These are phyloP conservation scores for Aspergillus fructus DNA, from an alignment of 2,329 filamentous ascomycete species.

Conservation along the genomic window DNA sequence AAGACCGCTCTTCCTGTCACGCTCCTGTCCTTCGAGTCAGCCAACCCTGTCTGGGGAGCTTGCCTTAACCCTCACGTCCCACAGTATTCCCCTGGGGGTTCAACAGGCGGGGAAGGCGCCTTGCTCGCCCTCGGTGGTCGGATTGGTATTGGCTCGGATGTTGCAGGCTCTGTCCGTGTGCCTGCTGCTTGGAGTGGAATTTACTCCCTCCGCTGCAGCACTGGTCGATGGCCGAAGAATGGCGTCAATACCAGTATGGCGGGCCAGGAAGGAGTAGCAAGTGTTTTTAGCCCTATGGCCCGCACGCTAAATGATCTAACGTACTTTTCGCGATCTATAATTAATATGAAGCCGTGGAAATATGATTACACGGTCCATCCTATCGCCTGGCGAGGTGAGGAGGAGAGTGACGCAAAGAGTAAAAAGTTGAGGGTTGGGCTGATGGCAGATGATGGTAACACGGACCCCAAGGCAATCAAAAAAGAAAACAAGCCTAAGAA, in stretches of 20 bases:
- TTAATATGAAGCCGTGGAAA: slow-evolving; percentile 82
- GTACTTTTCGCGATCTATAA: slow-evolving; percentile 78
- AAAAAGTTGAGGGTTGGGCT: slow-evolving; percentile 73
- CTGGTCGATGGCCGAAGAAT: slow-evolving; percentile 84
- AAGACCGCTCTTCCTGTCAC: slow-evolving; percentile 91
- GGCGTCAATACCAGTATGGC: slow-evolving; percentile 86
- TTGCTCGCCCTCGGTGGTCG: slow-evolving; percentile 77
- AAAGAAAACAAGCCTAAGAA: not conserved
- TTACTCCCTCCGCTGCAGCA: slow-evolving; percentile 83
- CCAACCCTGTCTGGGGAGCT: slow-evolving; percentile 77
- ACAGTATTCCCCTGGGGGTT: slow-evolving; percentile 85
- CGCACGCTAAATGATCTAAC: slow-evolving; percentile 77
- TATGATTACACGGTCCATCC: slow-evolving; percentile 87
- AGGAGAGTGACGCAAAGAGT: slow-evolving; percentile 58
- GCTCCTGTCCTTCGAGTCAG: slow-evolving; percentile 80
- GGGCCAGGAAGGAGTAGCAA: slow-evolving; percentile 85
- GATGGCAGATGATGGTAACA: slow-evolving; percentile 66
- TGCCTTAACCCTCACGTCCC: slow-evolving; percentile 78
- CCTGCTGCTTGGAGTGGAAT: slow-evolving; percentile 89
- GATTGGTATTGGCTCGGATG: slow-evolving; percentile 87
- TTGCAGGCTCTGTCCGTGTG: slow-evolving; percentile 81
- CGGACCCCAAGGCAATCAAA: not conserved
- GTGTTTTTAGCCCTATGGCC: slow-evolving; percentile 90
- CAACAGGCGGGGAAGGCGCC: slow-evolving; percentile 80
- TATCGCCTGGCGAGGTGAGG: slow-evolving; percentile 69